Evolutionary conservation across 148 eudicot genomes (phyloP).

Genomic region (Rheum nobile): DNA sequence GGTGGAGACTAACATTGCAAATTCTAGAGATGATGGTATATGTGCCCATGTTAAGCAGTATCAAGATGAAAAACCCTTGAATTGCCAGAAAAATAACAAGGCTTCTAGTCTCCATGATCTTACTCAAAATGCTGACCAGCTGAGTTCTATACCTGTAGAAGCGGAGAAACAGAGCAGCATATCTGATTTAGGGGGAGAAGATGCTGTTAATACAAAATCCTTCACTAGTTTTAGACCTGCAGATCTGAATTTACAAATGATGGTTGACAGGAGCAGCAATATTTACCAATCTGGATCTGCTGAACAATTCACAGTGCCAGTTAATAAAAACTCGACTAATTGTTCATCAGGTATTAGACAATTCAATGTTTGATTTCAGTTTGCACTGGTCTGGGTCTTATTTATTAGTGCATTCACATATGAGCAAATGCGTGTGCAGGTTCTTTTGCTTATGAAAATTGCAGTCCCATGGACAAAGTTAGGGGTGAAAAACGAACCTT

Average conservation of each 20-base stretch:
- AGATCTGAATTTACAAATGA: constrained; percentile 17
- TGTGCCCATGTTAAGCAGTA: constrained; percentile 18
- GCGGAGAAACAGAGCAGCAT: constrained; percentile 14
- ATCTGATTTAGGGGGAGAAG: constrained; percentile 22
- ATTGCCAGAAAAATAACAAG: constrained; percentile 18
- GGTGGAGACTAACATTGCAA: constrained; percentile 7
- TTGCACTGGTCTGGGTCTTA: constrained; percentile 24
- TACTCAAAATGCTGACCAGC: constrained; percentile 16
- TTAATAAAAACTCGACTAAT: constrained; percentile 20
- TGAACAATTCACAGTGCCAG: constrained; percentile 17
- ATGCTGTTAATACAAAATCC: constrained; percentile 26
- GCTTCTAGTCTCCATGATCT: constrained; percentile 14
- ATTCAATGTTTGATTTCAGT: constrained; percentile 20
- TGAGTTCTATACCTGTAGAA: constrained; percentile 17
- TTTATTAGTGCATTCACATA: constrained; percentile 21
- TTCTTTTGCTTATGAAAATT: constrained; percentile 24
- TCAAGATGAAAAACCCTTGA: constrained; percentile 18
- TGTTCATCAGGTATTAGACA: constrained; percentile 21
- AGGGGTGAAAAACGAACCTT: constrained; percentile 63
- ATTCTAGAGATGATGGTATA: constrained; percentile 17
- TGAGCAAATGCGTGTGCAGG: constrained; percentile 34
- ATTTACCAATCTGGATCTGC: constrained; percentile 6
- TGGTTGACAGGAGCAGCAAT: not conserved
- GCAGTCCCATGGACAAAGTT: constrained; percentile 29
- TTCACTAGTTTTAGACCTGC: constrained; percentile 32